These are phyloP conservation scores for Aspergillus sergii DNA, from an alignment of 2,329 filamentous ascomycete genomes.

Conservation along the genomic window DNA sequence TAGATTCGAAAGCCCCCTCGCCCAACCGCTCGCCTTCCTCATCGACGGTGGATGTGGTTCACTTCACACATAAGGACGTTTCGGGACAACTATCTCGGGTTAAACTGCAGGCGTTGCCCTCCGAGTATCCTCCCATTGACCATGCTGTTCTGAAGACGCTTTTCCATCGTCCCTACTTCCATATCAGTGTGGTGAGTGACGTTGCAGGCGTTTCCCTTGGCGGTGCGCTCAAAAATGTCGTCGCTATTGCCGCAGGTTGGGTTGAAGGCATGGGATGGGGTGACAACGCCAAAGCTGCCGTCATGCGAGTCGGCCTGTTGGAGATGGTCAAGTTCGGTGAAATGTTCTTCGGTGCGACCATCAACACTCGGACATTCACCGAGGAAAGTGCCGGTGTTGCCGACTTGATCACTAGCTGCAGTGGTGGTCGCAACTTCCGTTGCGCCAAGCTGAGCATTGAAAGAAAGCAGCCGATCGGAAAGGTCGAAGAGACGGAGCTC, in stretches of 20 bases:
- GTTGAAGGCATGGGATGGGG: conserved; percentile 96
- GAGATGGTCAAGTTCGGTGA: conserved; percentile 97
- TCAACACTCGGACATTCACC: conserved; percentile 86
- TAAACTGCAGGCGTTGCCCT: conserved; percentile 73
- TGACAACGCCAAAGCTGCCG: conserved; percentile 97
- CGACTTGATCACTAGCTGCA: conserved; percentile 92
- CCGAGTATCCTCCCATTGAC: conserved; percentile 82
- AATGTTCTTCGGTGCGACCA: conserved; percentile 84
- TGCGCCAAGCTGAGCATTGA: conserved; percentile 88
- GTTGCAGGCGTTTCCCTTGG: conserved; percentile 96
- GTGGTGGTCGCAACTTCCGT: conserved; percentile 88
- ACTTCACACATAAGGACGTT: conserved; percentile 68
- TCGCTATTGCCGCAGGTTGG: conserved; percentile 91
- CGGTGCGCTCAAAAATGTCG: conserved; percentile 94
- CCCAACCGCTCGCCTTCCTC: conserved; percentile 55
- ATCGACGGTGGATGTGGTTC: conserved; percentile 53
- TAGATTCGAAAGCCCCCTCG: conserved; percentile 79
- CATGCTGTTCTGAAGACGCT: conserved; percentile 80
- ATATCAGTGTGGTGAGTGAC: conserved; percentile 89
- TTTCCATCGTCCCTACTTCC: conserved; percentile 97
- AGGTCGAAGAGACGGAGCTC: conserved; percentile 85
- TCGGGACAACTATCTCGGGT: conserved; percentile 68
- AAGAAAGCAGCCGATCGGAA: conserved; percentile 75
- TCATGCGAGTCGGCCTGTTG: conserved; percentile 93
- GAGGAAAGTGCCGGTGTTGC: conserved; percentile 94